Evolutionary conservation across 2,329 filamentous ascomycete genomes (phyloP).

Genomic region (Rutstroemia sp.): DNA sequence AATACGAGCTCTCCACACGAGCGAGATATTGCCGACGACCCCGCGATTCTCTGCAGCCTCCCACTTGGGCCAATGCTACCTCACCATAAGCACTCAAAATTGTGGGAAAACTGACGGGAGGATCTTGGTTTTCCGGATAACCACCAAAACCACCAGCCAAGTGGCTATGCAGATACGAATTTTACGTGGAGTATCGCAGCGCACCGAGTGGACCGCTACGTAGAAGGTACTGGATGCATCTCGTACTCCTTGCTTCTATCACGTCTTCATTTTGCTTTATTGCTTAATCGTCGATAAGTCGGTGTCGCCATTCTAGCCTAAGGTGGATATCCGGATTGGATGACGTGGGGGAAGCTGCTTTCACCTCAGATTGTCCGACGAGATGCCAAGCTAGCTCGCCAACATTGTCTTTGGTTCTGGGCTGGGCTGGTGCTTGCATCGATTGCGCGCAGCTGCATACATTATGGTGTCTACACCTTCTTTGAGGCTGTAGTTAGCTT

Average conservation of each 20-base stretch:
- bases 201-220: not conserved
- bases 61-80: not conserved
- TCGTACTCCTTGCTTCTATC: slow-evolving; percentile 7
- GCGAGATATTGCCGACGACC: not conserved
- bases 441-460: not conserved
- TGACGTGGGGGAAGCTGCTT: slow-evolving; percentile 2
- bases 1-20: slow-evolving; percentile 6
- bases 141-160: not conserved
- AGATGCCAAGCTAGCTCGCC: not conserved
- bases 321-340: not conserved
- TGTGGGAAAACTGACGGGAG: not conserved
- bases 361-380: not conserved
- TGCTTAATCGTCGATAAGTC: not conserved
- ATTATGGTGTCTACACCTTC: not conserved
- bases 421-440: not conserved
- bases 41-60: slow-evolving; percentile 1
- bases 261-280: not conserved
- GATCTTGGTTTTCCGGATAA: slow-evolving; percentile 1
- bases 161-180: slow-evolving; percentile 10
- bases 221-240: not conserved
- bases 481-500: not conserved
- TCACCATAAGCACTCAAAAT: not conserved
- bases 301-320: not conserved
- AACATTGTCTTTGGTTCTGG: too few species aligned
- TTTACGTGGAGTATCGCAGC: not conserved